Conservation (phyloP, 2,329 filamentous ascomycete genomes). For the Tolypocladium inflatum region DNA sequence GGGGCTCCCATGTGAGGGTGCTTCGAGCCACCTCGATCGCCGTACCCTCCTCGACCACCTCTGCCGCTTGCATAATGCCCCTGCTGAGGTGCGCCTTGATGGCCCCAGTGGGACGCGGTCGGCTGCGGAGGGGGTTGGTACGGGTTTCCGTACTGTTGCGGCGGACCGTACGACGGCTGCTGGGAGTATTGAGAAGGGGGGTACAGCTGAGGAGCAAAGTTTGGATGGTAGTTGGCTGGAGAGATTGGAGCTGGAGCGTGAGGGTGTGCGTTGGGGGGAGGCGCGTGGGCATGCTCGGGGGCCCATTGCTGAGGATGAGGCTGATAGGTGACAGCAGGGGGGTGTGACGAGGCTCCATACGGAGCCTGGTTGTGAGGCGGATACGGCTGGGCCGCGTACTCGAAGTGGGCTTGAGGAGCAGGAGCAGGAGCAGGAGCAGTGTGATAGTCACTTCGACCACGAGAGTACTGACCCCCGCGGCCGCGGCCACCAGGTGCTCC, state of each 20-base stretch:
- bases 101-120: constrained; percentile 9
- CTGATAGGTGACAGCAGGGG: constrained; percentile 25
- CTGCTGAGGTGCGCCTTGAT: constrained; percentile 20
- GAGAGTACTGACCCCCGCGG: constrained; percentile 28
- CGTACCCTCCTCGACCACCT: constrained; percentile 31
- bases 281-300: constrained; percentile 24
- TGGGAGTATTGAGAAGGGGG: constrained; percentile 30
- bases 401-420: constrained; percentile 28
- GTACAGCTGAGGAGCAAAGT: constrained; percentile 48
- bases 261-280: constrained; percentile 29
- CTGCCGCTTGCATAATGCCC: constrained; percentile 26
- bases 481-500: constrained; percentile 26
- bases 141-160: constrained; percentile 25
- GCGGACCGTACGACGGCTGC: constrained; percentile 32
- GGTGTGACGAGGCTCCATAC: constrained; percentile 21
- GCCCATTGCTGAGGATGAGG: constrained; percentile 31
- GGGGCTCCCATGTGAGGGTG: constrained; percentile 17
- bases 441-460: constrained; percentile 31
- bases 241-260: constrained; percentile 40
- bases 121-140: constrained; percentile 24
- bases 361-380: constrained; percentile 17
- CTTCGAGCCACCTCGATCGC: constrained; percentile 32
- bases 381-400: constrained; percentile 31
- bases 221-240: constrained; percentile 47
- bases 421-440: constrained; percentile 21